Percentiles rank a stretch among this genome's conserved stretches.
Conservation (phyloP, 805 yeast species). For the Peterozyma xylosa region DNA sequence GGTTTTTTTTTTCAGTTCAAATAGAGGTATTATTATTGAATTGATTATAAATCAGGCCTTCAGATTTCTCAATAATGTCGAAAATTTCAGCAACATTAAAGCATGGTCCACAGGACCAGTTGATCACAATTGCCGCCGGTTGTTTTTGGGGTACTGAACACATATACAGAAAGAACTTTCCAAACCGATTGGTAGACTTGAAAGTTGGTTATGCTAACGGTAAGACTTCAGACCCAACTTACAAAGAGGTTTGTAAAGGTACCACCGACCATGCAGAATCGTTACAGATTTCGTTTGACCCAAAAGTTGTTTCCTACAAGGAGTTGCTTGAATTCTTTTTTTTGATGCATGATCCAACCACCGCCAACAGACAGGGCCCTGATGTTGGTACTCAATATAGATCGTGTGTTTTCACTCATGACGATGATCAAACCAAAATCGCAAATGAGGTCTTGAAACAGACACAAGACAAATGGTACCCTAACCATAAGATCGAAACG, state of each 20-base stretch:
- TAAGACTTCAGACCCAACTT: conserved; percentile 40
- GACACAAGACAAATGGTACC: conserved; percentile 70
- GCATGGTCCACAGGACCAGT: conserved; percentile 36
- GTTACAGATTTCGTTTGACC: conserved; percentile 77
- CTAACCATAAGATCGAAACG: conserved; percentile 62
- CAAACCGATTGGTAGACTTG: conserved; percentile 59
- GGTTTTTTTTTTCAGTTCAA: too few species aligned
- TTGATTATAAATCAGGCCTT: too few species aligned
- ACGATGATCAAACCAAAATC: conserved; percentile 36
- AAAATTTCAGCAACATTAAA: conserved; percentile 16
- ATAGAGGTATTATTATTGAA: too few species aligned
- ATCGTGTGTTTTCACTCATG: conserved; percentile 66
- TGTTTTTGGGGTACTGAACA: conserved; percentile 92
- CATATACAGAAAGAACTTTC: conserved; percentile 65
- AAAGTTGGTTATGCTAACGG: conserved; percentile 94
- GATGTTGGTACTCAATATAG: conserved; percentile 89
- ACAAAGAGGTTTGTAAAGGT: conserved; percentile 69
- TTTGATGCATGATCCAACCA: conserved; percentile 92
- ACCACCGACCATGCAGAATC: conserved; percentile 78
- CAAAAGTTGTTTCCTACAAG: conserved; percentile 45
- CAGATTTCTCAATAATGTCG: neutral
- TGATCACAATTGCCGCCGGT: conserved; percentile 53
- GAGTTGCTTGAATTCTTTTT: conserved; percentile 79
- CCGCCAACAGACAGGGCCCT: conserved; percentile 75
- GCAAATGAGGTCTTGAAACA: conserved; percentile 35